Evolutionary conservation across 2,329 filamentous ascomycete species (phyloP).

Genomic region (Aspergillus sp.): DNA sequence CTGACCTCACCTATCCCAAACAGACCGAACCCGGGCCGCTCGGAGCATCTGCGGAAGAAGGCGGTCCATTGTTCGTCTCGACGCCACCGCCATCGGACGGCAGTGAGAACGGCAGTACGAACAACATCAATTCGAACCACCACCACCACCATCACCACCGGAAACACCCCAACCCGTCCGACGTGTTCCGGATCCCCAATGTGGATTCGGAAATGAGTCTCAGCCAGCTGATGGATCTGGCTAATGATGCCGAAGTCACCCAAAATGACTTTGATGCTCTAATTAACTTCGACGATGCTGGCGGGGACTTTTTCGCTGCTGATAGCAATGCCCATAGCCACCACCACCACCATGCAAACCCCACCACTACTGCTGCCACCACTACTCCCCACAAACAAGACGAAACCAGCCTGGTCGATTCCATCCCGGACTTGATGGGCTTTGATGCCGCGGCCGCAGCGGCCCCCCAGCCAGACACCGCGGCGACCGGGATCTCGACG

Average conservation of each 20-base stretch:
- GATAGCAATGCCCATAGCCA: conserved; percentile 14
- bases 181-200: conserved; percentile 24
- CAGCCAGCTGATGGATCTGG: conserved; percentile 36
- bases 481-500: conserved; percentile 2
- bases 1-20: conserved; percentile 30
- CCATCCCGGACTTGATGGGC: conserved; percentile 10
- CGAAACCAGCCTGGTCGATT: neutral
- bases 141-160: conserved; percentile 8
- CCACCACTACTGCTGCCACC: neutral
- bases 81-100: conserved; percentile 36
- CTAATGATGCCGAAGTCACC: conserved; percentile 38
- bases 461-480: conserved; percentile 5
- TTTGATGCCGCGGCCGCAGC: conserved; percentile 6
- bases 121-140: conserved; percentile 27
- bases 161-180: neutral
- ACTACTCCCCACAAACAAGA: conserved; percentile 7
- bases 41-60: conserved; percentile 16
- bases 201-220: conserved; percentile 29
- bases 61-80: conserved; percentile 25
- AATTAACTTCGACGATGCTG: conserved; percentile 39
- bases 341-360: conserved; percentile 1
- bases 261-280: conserved; percentile 40
- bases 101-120: conserved; percentile 37
- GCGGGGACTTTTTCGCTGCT: conserved; percentile 27
- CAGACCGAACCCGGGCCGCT: conserved; percentile 10